Conservation (phyloP, 192 early-diverging fungal species). For the Coemansia sp. region DNA sequence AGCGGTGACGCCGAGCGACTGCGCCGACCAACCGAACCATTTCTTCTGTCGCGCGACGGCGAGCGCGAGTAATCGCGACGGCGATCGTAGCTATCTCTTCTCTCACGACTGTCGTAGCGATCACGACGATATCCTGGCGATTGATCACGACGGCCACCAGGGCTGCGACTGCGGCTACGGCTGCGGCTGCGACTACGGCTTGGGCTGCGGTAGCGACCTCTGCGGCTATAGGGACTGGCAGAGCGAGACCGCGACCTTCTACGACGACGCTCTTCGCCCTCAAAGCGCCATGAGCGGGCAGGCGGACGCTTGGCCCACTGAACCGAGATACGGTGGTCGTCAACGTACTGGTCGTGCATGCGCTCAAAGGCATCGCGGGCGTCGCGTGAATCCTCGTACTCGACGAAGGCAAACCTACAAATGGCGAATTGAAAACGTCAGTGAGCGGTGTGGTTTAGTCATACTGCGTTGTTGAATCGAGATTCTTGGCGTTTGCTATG, state of each 20-base stretch:
- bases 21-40: constrained; percentile 8
- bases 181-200: constrained; percentile 24
- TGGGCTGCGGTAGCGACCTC: constrained; percentile 16
- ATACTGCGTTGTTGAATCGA: neutral
- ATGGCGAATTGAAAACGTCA: too few relatives aligned
- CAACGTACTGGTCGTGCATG: constrained; percentile 83
- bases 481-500: neutral
- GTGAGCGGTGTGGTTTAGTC: too few relatives aligned
- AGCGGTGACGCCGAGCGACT: constrained; percentile 20
- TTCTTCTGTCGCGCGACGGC: constrained; percentile 17
- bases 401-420: constrained; percentile 90
- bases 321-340: constrained; percentile 77
- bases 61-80: constrained; percentile 26
- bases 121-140: neutral
- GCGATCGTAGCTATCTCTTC: constrained; percentile 4
- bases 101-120: constrained; percentile 13
- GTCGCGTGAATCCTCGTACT: constrained; percentile 90
- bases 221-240: constrained; percentile 23
- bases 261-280: constrained; percentile 57
- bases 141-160: neutral
- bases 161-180: constrained; percentile 18
- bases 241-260: constrained; percentile 45
- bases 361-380: constrained; percentile 91
- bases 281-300: constrained; percentile 77
- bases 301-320: constrained; percentile 93